Evolutionary conservation across 2,329 filamentous ascomycete genomes (phyloP), one percentile per base, ranked within the genome.

Genomic region (Trichophyton verrucosum): DNA sequence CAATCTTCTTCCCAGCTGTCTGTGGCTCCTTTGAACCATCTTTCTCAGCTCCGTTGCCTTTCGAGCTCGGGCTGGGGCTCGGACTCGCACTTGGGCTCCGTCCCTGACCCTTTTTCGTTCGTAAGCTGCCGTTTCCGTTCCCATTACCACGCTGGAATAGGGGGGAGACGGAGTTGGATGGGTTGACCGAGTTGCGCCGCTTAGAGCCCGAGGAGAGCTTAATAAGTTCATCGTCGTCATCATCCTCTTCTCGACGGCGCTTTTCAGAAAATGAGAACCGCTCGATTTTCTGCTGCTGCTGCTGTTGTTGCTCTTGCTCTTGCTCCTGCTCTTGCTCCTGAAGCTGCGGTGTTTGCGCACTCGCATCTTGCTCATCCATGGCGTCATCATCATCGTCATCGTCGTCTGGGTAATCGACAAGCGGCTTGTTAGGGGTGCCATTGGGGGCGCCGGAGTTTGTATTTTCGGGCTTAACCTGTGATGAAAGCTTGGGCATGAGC

Each of bases 331-430:
- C 27, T 30, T 30, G 27, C 6, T 7, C 27, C 6, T 30, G 27
- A 1, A 30, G 6, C 27, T 30, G 27, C 5, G 27, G 27, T 30
- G 27, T 30, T 30, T 30, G 27, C 27, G 27, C 27, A 30, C 27
- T 30, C 7, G 33, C 33, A 13, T 38, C 33, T 1, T 38, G 33
- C 33, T 38, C 33, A 9, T 38, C 11, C 73, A 87, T 85, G 11
- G 80, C 78, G 60, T 82, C 84, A 60, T 82, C 84, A 20, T 94
- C 89, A 61, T 30, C 33, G 9, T 81, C 83, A n/a, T 92, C 83
- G 17, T 92, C 92, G 66, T 96, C 95, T 0, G 86, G 84, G 70
- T 99, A 99, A 71, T 96, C 89, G 38, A 99, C 94, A 22, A 97
- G 77, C 1, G 88, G 88, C 69, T 87, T 90, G 58, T 82, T 74